These are phyloP conservation scores for Solanum gracilifrons DNA, from an alignment of 257 asterid genomes.

Conservation along the genomic window DNA sequence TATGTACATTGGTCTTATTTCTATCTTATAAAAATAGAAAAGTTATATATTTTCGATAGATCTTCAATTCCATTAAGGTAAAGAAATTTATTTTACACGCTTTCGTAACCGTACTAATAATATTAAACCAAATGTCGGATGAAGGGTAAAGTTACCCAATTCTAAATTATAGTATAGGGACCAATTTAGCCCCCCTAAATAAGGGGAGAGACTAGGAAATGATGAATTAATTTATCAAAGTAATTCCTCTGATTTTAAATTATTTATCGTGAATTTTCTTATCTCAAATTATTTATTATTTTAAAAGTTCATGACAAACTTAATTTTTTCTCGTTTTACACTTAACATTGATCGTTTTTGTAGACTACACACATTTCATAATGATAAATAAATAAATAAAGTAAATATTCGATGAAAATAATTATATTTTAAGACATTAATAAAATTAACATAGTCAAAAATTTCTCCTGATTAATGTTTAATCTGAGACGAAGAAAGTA, in stretches of 20 bases:
- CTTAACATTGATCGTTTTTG: background rate
- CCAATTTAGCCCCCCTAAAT: background rate
- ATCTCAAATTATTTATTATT: background rate
- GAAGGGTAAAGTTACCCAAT: background rate
- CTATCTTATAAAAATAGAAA: no score
- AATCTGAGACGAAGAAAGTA: background rate
- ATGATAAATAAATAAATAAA: background rate
- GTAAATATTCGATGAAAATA: background rate
- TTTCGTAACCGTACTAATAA: background rate
- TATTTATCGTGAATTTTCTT: background rate
- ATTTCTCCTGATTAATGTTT: background rate
- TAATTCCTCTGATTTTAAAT: background rate
- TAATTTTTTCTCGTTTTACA: background rate
- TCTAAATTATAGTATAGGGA: background rate
- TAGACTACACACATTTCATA: background rate
- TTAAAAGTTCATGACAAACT: background rate
- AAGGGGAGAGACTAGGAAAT: background rate
- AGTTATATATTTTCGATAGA: no score
- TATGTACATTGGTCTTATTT: no score
- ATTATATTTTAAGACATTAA: background rate
- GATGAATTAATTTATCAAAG: background rate
- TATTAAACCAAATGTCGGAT: background rate
- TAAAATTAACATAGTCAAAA: background rate
- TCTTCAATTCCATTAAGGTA: no score
- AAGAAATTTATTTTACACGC: no score